phyloP scores from a whole-genome alignment of 2,329 filamentous ascomycete species.

The Sclerotinia trifoliorum region DNA sequence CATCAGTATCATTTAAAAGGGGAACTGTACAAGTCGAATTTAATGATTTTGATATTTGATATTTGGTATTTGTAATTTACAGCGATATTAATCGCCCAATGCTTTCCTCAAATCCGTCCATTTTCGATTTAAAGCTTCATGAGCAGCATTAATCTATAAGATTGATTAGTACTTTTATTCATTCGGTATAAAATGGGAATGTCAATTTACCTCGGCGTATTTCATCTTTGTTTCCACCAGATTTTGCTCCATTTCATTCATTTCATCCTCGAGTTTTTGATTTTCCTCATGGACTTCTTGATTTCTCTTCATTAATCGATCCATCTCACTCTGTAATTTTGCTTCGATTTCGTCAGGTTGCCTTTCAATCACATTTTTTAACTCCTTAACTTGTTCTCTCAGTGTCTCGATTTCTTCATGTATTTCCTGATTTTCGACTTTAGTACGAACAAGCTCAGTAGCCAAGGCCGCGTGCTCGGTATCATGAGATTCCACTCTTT shows the following conservation, averaged over 20 bases:
- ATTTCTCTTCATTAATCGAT: conserved; percentile 88
- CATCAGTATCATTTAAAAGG: neutral
- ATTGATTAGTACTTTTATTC: conserved; percentile 25
- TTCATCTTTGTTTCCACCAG: conserved; percentile 92
- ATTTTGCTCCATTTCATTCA: conserved; percentile 88
- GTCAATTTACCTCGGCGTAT: conserved; percentile 81
- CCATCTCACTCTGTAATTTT: conserved; percentile 79
- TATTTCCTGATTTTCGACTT: conserved; percentile 89
- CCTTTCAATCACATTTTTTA: conserved; percentile 82
- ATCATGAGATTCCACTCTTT: conserved; percentile 83
- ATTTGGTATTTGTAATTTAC: neutral
- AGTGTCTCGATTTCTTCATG: conserved; percentile 87
- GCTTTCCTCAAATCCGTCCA: conserved; percentile 70
- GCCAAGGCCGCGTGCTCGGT: conserved; percentile 87
- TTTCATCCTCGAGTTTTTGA: conserved; percentile 78
- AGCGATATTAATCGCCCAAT: neutral
- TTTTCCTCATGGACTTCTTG: conserved; percentile 94
- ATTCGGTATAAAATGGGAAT: conserved; percentile 15
- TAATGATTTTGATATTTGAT: neutral
- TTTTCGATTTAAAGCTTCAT: conserved; percentile 72
- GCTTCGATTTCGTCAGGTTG: conserved; percentile 87
- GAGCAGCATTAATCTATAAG: conserved; percentile 62
- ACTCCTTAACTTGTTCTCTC: conserved; percentile 78
- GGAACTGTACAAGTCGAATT: conserved; percentile 9
- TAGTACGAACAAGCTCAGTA: conserved; percentile 85